Percentiles rank a stretch among this genome's conserved stretches.
Evolutionary conservation across 2,329 filamentous ascomycete genomes (phyloP).

Genomic region (Aspergillus amoenus): DNA sequence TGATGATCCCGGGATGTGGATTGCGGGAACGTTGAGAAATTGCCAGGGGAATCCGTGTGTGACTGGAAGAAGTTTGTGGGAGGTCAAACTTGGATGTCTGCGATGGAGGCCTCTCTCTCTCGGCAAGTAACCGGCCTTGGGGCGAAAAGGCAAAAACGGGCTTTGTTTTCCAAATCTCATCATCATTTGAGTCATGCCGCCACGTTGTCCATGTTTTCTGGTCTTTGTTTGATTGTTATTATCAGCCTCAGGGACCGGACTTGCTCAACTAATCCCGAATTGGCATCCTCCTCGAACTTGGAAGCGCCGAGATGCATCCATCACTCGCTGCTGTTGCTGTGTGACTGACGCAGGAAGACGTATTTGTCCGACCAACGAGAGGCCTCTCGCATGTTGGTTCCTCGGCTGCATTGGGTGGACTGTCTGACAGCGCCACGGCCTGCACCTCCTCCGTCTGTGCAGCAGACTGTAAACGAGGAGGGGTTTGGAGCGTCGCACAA

Average conservation of each 20-base stretch:
- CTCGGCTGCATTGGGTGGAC: not conserved
- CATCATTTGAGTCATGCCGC: not conserved
- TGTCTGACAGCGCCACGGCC: not conserved
- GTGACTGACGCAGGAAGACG: not conserved
- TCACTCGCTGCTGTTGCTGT: not conserved
- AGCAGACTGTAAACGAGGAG: not conserved
- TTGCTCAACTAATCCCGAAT: not conserved
- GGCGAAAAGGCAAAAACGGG: too few relatives aligned
- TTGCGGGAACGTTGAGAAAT: not conserved
- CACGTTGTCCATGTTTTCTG: conserved; percentile 1
- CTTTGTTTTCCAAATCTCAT: too few relatives aligned
- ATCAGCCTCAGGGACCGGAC: conserved; percentile 4
- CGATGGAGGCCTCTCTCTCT: too few relatives aligned
- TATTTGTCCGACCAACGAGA: conserved; percentile 1
- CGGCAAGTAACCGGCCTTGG: too few relatives aligned
- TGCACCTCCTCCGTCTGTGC: too few relatives aligned
- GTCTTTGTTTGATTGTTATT: not conserved
- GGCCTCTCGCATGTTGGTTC: not conserved
- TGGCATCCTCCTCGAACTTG: not conserved
- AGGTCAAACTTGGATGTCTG: not conserved
- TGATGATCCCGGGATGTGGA: not conserved
- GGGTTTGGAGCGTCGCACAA: not conserved
- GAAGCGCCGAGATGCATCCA: not conserved
- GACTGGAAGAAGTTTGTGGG: not conserved
- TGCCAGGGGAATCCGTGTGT: not conserved